Evolutionary conservation across 2,329 filamentous ascomycete species (phyloP), one percentile per base, ranked within the genome.

Genomic region (Trichoderma brevicompactum): DNA sequence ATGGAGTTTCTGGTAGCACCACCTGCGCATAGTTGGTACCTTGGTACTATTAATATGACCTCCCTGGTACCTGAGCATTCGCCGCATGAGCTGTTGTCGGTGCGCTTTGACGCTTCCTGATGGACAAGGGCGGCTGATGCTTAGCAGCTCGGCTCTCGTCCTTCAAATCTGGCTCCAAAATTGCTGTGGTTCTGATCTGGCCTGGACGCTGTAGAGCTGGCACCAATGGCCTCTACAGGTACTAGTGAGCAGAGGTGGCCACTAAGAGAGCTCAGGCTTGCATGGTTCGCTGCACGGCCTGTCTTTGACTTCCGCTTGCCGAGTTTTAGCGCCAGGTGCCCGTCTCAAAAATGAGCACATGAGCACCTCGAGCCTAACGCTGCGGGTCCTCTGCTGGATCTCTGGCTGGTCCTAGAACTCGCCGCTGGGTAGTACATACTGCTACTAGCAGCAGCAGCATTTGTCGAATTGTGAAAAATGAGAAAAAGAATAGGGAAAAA

Each of bases 341-440:
- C 75, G 78, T 79, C 77, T 79, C 74, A 74, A 65, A 67, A 78
- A 76, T 77, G 78, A 74, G 76, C 80, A 82, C 79, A 81, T 82
- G 80, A 81, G 77, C 78, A 78, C 52, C 58, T 68, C 44, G 75
- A 75, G 76, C 77, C 78, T 74, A 79, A 75, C 69, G 68, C 44
- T 78, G 76, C 74, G 77, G 77, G 73, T 78, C 70, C 67, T 49
- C 36, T 61, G 43, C 64, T 66, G 60, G 65, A 50, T 53, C 36
- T 62, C 49, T 59, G 19, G 52, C 54, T 60, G 23, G 40, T 41
- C 49, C 49, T 61, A 48, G 46, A 28, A 50, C 32, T 38, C 46
- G 54, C 48, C 17, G 40, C 53, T 50, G 34, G 64, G 19, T 54
- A 13, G 53, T 43, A 15, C 36, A 40, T 7, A 19, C 23, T 13